Conservation (phyloP, 2,329 filamentous ascomycete species). For the Xylariaceae sp. region DNA sequence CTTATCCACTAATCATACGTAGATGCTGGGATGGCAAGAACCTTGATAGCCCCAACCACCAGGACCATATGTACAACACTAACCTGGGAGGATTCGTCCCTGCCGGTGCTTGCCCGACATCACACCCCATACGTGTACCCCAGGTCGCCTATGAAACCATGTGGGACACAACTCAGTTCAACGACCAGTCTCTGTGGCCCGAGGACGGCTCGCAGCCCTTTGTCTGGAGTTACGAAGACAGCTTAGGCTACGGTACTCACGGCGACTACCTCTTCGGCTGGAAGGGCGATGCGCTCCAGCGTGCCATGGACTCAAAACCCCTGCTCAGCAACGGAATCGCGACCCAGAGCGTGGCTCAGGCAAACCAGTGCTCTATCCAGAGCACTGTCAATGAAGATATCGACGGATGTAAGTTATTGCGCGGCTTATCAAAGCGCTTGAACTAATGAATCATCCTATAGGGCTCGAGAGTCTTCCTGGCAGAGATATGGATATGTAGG, state of each 20-base stretch:
- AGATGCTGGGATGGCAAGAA: conserved; percentile 35
- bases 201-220: conserved; percentile 41
- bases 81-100: conserved; percentile 34
- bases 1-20: conserved; percentile 28
- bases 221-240: conserved; percentile 40
- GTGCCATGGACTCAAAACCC: conserved; percentile 43
- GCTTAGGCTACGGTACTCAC: conserved; percentile 36
- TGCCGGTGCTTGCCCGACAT: conserved; percentile 40
- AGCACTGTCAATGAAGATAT: conserved; percentile 34
- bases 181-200: conserved; percentile 42
- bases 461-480: conserved; percentile 25
- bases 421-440: background rate
- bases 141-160: conserved; percentile 49
- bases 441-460: conserved; percentile 9
- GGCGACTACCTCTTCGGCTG: conserved; percentile 34
- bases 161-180: conserved; percentile 46
- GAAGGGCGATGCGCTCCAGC: conserved; percentile 42
- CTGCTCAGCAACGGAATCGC: conserved; percentile 36
- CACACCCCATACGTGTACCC: conserved; percentile 41
- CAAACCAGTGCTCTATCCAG: conserved; percentile 32
- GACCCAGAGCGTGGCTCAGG: conserved; percentile 32
- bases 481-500: conserved; percentile 19
- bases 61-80: conserved; percentile 44
- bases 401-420: conserved; percentile 35
- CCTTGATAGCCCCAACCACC: conserved; percentile 37